phyloP scores from a whole-genome alignment of 495 filamentous ascomycete species.

The Daldinia grandis region DNA sequence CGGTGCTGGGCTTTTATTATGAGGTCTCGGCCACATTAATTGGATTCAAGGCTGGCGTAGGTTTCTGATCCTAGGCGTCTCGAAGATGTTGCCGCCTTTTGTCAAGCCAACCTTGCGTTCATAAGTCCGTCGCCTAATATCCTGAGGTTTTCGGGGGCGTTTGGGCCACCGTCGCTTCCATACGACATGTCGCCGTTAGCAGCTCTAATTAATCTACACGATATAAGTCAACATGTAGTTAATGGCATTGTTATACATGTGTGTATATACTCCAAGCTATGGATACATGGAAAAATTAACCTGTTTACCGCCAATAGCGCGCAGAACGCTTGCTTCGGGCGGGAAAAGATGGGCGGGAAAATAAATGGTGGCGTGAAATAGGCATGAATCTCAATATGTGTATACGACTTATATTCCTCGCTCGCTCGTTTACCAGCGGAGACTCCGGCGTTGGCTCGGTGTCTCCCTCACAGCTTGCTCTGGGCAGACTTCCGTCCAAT shows the following conservation, averaged over 20 bases:
- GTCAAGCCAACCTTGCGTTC: neutral
- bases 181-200: neutral
- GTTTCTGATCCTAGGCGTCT: neutral
- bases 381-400: neutral
- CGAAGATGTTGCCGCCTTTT: neutral
- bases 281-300: slow-evolving; percentile 15
- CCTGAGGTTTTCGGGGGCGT: neutral
- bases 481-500: slow-evolving; percentile 16
- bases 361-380: neutral
- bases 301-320: neutral
- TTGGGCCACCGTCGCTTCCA: neutral
- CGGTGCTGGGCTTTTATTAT: neutral
- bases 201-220: neutral
- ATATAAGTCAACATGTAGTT: slow-evolving; percentile 3
- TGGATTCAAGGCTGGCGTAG: neutral
- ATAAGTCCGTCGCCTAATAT: neutral
- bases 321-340: slow-evolving; percentile 2
- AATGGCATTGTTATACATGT: slow-evolving; percentile 21
- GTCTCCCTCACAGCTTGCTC: slow-evolving; percentile 23
- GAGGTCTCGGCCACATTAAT: neutral
- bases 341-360: neutral
- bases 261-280: slow-evolving; percentile 23
- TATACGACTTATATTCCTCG: neutral
- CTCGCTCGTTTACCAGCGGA: neutral
- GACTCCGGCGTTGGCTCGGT: neutral